phyloP scores from a whole-genome alignment of 495 filamentous ascomycete genomes.

The Aspergillus cristatus region DNA sequence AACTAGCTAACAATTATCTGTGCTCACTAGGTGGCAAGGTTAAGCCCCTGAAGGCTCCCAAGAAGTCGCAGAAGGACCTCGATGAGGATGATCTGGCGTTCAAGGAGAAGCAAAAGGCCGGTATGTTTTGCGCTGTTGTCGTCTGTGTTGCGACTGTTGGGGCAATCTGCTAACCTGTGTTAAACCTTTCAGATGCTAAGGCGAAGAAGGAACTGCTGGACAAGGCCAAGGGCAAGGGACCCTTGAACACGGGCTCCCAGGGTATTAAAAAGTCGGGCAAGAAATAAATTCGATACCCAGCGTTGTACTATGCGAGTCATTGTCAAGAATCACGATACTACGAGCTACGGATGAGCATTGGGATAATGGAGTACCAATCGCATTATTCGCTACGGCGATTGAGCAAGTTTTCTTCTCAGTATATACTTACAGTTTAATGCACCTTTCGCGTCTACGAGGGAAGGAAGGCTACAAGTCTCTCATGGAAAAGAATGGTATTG shows the following conservation, averaged over 20 bases:
- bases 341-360: constrained; percentile 21
- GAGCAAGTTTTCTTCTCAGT: constrained; percentile 7
- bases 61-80: constrained; percentile 66
- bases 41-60: constrained; percentile 73
- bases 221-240: constrained; percentile 50
- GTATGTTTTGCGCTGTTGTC: constrained; percentile 33
- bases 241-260: constrained; percentile 65
- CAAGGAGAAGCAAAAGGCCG: constrained; percentile 63
- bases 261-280: constrained; percentile 90
- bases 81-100: constrained; percentile 71
- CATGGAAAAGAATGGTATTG: no score
- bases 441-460: no score
- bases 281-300: constrained; percentile 45
- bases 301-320: no score
- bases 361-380: constrained; percentile 5
- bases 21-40: constrained; percentile 61
- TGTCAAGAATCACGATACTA: constrained; percentile 19
- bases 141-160: neutral
- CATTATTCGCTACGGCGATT: constrained; percentile 7
- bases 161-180: constrained; percentile 1
- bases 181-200: constrained; percentile 52
- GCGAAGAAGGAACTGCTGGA: constrained; percentile 65
- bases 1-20: constrained; percentile 1
- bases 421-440: constrained; percentile 2
- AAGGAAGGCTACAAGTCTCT: no score